Conservation (phyloP, 2,329 filamentous ascomycete species). For the Pseudogymnoascus pannorum region DNA sequence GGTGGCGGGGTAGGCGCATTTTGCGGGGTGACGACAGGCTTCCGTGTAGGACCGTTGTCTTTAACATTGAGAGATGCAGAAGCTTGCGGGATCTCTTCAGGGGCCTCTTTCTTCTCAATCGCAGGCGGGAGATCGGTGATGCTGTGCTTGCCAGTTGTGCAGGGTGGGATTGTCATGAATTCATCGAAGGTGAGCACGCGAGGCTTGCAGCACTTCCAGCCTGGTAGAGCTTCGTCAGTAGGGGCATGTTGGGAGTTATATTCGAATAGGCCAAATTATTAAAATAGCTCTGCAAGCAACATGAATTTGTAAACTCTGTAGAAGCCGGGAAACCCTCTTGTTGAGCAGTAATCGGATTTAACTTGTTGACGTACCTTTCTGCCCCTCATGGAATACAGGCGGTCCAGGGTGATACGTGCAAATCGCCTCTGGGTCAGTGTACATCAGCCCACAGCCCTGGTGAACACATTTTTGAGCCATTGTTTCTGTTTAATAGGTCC, state of each 20-base stretch:
- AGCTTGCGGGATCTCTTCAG: slow-evolving; percentile 31
- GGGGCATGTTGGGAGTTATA: slow-evolving; percentile 6
- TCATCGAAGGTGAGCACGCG: slow-evolving; percentile 96
- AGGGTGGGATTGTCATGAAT: slow-evolving; percentile 87
- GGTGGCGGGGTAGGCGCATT: slow-evolving; percentile 32
- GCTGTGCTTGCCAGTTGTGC: slow-evolving; percentile 87
- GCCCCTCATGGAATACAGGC: slow-evolving; percentile 93
- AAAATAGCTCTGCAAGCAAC: slow-evolving; percentile 12
- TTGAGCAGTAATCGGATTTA: background rate
- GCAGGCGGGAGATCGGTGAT: slow-evolving; percentile 66
- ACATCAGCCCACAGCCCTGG: slow-evolving; percentile 88
- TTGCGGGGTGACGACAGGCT: slow-evolving; percentile 38
- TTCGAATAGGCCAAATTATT: background rate
- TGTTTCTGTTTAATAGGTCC: background rate
- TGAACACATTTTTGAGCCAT: slow-evolving; percentile 78
- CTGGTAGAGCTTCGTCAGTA: slow-evolving; percentile 38
- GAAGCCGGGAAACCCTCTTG: slow-evolving; percentile 5
- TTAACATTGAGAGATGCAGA: slow-evolving; percentile 32
- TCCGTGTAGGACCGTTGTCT: slow-evolving; percentile 43
- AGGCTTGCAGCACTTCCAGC: slow-evolving; percentile 98
- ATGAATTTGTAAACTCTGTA: background rate
- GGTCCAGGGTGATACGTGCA: slow-evolving; percentile 91
- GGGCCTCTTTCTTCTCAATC: slow-evolving; percentile 50
- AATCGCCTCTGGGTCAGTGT: slow-evolving; percentile 71
- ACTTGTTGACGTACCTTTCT: slow-evolving; percentile 66